Base-by-base conservation (phyloP, 148 eudicot genomes). In the Silene latifolia region DNA sequence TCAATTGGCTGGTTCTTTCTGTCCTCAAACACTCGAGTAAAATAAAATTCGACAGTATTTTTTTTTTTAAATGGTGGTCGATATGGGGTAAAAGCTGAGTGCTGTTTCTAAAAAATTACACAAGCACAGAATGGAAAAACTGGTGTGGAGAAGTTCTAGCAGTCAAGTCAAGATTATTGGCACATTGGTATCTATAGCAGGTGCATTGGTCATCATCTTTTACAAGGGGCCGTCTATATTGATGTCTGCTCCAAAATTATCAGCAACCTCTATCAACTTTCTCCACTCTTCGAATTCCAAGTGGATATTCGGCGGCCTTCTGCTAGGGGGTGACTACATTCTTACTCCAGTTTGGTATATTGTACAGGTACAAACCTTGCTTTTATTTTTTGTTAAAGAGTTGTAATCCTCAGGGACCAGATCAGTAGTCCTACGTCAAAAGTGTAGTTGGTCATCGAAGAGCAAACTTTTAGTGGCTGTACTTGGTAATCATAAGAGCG, bases 271-370 rank as follows among this genome's bases (percentile, higher is more conserved):
- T 23, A 70, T 9, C 21, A 69, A 67, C 27, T 24, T 76, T 15
- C 76, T 80, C 1, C 24, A 23, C 8, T 67, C 87, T 20, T 67
- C 88, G 1, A 76, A 75, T 19, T 76, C 87, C 24, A 77, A 76
- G 60, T 91, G 92, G 92, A 78, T 82, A 3, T 78, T 87, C 17
- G 92, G 92, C 2, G 87, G 96, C 67, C 71, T 89, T 11, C 85
- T 89, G 54, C 93, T 91, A 18, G 77, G 90, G 4, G 74, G 84
- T 4, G 91, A 87, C 71, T 91, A 89, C 11, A 75, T 91, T 44
- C 85, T 91, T 19, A 88, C 89, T 58, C 93, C 97, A 18, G 79
- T 91, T 74, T 91, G 95, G 93, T 93, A 89, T 82, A 88, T 93
- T 79, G 83, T 89, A 67, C 95, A 84, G 98, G 97, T 93, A 86